Evolutionary conservation across 768 basidiomycete species (phyloP).

Genomic region (Boletus reticuloceps): DNA sequence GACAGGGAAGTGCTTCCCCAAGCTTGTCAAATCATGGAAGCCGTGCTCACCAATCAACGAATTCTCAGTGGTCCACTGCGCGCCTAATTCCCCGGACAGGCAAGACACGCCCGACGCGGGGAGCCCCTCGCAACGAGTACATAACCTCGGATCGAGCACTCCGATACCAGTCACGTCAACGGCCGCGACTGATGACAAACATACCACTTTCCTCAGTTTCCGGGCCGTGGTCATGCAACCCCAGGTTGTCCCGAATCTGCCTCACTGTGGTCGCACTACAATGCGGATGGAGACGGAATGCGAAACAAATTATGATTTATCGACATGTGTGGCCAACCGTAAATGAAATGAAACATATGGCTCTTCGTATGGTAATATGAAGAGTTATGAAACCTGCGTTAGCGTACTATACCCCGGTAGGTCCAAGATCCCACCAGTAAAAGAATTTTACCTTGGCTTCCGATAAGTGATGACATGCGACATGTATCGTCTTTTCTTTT

Average conservation of each 20-base stretch:
- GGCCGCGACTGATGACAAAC: constrained; percentile 1
- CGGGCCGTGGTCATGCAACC: not conserved
- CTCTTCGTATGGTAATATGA: not conserved
- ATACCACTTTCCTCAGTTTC: not conserved
- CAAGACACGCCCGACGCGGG: constrained; percentile 1
- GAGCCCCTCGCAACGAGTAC: not conserved
- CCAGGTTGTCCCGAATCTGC: not conserved
- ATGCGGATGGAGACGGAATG: constrained; percentile 17
- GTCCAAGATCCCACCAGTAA: constrained; percentile 1
- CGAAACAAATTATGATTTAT: constrained; percentile 1
- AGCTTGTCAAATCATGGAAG: constrained; percentile 15
- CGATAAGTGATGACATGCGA: not conserved
- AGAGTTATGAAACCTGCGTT: not conserved
- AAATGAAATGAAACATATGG: constrained; percentile 3
- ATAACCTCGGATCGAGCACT: constrained; percentile 8
- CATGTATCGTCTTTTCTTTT: not conserved
- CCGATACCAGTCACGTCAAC: constrained; percentile 12
- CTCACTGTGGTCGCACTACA: constrained; percentile 9
- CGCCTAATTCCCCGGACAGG: constrained; percentile 24
- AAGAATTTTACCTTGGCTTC: not conserved
- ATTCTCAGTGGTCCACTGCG: not conserved
- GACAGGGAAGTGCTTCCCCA: constrained; percentile 2
- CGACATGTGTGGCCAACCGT: constrained; percentile 15
- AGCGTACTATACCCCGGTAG: not conserved
- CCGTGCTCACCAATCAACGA: not conserved